Percentiles rank a stretch among this genome's conserved stretches.
phyloP scores from a whole-genome alignment of 2,329 filamentous ascomycete species.

The Fusarium buharicum region DNA sequence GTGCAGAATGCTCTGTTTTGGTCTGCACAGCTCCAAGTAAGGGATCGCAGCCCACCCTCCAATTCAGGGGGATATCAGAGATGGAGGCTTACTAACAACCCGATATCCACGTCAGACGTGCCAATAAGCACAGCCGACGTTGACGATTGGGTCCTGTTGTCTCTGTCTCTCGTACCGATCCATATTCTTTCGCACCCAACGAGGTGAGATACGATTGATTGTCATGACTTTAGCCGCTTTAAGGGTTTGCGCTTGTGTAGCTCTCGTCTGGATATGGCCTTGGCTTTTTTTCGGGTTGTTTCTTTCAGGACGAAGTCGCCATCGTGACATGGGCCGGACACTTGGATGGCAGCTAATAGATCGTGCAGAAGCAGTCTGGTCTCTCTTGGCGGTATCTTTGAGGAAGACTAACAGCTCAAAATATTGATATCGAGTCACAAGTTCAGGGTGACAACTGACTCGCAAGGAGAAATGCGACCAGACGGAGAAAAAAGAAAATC shows the following conservation, averaged over 20 bases:
- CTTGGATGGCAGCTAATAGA: conserved; percentile 11
- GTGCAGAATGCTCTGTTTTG: conserved; percentile 6
- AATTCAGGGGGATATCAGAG: conserved; percentile 24
- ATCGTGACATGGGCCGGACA: conserved; percentile 15
- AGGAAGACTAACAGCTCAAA: conserved; percentile 1
- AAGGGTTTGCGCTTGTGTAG: conserved; percentile 28
- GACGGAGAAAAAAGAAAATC: neutral
- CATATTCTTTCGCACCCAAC: neutral
- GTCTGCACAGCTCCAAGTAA: conserved; percentile 23
- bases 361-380: conserved; percentile 2
- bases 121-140: conserved; percentile 28
- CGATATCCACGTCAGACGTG: conserved; percentile 17
- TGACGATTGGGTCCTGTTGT: conserved; percentile 23
- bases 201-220: conserved; percentile 41
- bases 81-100: conserved; percentile 15
- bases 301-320: conserved; percentile 6
- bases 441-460: conserved; percentile 5
- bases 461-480: neutral
- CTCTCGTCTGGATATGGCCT: conserved; percentile 32
- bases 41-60: conserved; percentile 13
- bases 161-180: neutral
- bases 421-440: no score
- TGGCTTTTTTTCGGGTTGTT: conserved; percentile 29
- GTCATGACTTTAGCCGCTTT: conserved; percentile 37
- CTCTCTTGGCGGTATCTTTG: conserved; percentile 15